Conservation (phyloP, 345 rosid genomes). For the Eucalyptus erythrocorys region DNA sequence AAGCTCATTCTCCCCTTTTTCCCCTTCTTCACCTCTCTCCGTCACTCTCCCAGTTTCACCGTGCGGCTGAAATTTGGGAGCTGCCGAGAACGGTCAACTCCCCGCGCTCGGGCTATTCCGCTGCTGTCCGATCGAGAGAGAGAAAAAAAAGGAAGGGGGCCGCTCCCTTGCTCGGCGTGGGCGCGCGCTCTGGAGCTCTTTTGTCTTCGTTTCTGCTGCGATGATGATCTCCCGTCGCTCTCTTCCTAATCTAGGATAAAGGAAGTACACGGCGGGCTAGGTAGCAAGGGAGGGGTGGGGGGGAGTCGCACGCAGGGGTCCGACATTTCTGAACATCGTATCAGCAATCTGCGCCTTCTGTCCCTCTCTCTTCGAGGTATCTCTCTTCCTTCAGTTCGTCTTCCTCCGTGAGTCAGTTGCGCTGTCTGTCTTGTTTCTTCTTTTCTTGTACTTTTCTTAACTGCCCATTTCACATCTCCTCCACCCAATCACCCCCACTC, state of each 20-base stretch:
- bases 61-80: background rate
- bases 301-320: background rate
- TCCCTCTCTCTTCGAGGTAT: background rate
- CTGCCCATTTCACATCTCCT: background rate
- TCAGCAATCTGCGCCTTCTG: background rate
- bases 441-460: background rate
- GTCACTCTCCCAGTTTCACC: background rate
- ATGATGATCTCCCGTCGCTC: background rate
- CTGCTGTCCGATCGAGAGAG: background rate
- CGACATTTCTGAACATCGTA: constrained; percentile 39
- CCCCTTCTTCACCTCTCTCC: background rate
- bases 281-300: too few relatives aligned
- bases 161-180: background rate
- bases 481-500: background rate
- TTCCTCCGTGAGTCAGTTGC: background rate
- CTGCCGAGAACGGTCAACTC: background rate
- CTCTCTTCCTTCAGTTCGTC: background rate
- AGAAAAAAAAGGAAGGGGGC: background rate
- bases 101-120: background rate
- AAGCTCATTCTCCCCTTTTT: background rate
- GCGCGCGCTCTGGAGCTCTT: background rate
- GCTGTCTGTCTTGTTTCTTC: background rate
- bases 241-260: background rate
- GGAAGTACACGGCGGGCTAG: background rate
- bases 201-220: background rate